Evolutionary conservation across 108 stramenopile genomes (phyloP), one percentile per base, ranked within the genome.

Genomic region (Nitzschia palea): DNA sequence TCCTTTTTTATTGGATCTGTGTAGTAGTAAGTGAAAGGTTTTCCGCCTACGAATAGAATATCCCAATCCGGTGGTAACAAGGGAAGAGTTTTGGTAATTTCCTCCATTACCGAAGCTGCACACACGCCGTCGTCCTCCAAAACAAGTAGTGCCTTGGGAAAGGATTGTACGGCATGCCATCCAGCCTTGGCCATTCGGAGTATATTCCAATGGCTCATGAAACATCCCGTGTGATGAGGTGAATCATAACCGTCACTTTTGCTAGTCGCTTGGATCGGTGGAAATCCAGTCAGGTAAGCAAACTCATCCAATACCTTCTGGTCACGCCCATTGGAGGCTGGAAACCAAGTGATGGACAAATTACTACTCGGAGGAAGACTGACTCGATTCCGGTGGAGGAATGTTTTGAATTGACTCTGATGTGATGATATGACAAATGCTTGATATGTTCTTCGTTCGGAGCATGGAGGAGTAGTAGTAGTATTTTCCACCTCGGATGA

Each of bases 271-370:
- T 63, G 44, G 3, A 63, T 5, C 17, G 25, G 17, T n/a, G 28
- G 3, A 0, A 63, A 15, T 12, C 43, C 27, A n/a, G 62, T 63
- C 0, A 47, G 0, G 8, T 47, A 5, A 17, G 44, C 10, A 17
- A 22, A 63, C 0, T 50, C 44, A 20, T 63, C 45, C 14, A 63
- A 31, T 0, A 63, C 45, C 14, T 2, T 9, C n/a, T 63, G 45
- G 31, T 63, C 29, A 18, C 8, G 33, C 5, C 62, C 62, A 40
- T 63, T 23, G 9, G n/a, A 31, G 45, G 44, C 44, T n/a, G 0
- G 45, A 47, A 63, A 63, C 62, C 62, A 63, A 12, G 40, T 42
- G n/a, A n/a, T n/a, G n/a, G n/a, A n/a, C n/a, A n/a, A n/a, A n/a
- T n/a, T n/a, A 48, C 47, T n/a, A n/a, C n/a, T n/a, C n/a, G n/a